A percentile compares a stretch with the other conserved stretches of the same genome.
phyloP scores from a whole-genome alignment of 108 stramenopile genomes.

The Cylindrotheca closterium region DNA sequence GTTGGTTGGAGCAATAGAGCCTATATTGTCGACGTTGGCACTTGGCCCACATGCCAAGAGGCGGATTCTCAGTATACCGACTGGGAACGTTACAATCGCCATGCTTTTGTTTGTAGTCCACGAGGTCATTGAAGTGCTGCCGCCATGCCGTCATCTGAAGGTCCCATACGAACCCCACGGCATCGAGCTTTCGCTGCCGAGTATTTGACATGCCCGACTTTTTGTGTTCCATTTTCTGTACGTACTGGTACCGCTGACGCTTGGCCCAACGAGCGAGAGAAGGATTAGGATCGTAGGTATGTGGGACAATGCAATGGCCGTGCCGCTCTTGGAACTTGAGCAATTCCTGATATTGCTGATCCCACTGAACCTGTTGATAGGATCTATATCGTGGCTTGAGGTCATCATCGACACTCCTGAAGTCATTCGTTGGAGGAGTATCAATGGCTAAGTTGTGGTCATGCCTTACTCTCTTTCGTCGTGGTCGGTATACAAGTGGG shows the following conservation, averaged over 20 bases:
- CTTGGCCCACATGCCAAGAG: constrained; percentile 42
- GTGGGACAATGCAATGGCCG: background rate
- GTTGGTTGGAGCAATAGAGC: too few species aligned
- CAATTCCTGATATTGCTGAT: background rate
- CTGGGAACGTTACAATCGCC: constrained; percentile 38
- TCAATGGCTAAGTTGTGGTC: too few species aligned
- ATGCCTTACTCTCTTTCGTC: too few species aligned
- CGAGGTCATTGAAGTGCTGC: constrained; percentile 28
- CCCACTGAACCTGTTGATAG: background rate
- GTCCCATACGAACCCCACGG: constrained; percentile 57
- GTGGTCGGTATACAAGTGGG: too few species aligned
- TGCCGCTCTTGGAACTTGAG: background rate
- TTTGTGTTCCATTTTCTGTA: constrained; percentile 14
- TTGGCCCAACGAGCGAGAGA: background rate
- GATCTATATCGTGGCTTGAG: constrained; percentile 29
- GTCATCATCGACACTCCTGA: too few species aligned
- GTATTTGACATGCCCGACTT: constrained; percentile 47
- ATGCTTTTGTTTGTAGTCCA: constrained; percentile 20
- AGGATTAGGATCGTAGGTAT: background rate
- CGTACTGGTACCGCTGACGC: constrained; percentile 1
- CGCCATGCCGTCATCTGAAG: constrained; percentile 30
- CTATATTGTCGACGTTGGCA: too few species aligned
- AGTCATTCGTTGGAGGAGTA: too few species aligned
- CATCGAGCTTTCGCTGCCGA: constrained; percentile 38
- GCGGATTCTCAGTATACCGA: constrained; percentile 25